Evolutionary conservation across 1,284 basidiomycete genomes (phyloP).

Genomic region (Leccinum insolens): DNA sequence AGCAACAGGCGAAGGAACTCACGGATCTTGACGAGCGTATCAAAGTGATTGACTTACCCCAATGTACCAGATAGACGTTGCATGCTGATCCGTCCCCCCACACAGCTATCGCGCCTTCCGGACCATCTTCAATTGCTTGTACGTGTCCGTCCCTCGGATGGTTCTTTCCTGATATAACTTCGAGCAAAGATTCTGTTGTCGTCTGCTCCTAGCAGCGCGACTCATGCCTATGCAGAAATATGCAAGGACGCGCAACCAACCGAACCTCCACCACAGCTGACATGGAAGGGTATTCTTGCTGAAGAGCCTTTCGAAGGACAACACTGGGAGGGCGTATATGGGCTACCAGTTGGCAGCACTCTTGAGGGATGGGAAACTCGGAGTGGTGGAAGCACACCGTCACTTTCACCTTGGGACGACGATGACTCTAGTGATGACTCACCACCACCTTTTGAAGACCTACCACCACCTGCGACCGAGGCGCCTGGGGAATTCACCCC

Average conservation of each 20-base stretch:
- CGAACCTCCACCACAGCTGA: conserved; percentile 44
- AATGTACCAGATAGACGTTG: background rate
- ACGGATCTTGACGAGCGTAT: conserved; percentile 69
- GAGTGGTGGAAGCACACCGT: conserved; percentile 45
- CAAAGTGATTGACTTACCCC: conserved; percentile 41
- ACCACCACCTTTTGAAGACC: conserved; percentile 21
- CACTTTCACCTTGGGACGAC: conserved; percentile 51
- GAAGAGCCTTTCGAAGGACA: conserved; percentile 81
- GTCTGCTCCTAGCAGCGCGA: conserved; percentile 47
- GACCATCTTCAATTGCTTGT: conserved; percentile 75
- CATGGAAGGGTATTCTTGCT: conserved; percentile 74
- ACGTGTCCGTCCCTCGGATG: conserved; percentile 23
- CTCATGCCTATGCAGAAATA: conserved; percentile 51
- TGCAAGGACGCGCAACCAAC: conserved; percentile 53
- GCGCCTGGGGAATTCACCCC: conserved; percentile 6
- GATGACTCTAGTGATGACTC: conserved; percentile 35
- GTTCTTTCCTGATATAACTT: conserved; percentile 11
- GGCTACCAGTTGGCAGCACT: conserved; percentile 41
- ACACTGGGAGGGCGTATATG: conserved; percentile 72
- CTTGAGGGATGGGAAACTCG: conserved; percentile 43
- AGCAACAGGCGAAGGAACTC: conserved; percentile 46
- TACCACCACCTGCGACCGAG: conserved; percentile 42
- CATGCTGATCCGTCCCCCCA: conserved; percentile 11
- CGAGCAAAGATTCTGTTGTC: conserved; percentile 56
- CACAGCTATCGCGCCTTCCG: conserved; percentile 59